phyloP scores from a whole-genome alignment of 257 asterid genomes.

The Solanum chiquidenum region DNA sequence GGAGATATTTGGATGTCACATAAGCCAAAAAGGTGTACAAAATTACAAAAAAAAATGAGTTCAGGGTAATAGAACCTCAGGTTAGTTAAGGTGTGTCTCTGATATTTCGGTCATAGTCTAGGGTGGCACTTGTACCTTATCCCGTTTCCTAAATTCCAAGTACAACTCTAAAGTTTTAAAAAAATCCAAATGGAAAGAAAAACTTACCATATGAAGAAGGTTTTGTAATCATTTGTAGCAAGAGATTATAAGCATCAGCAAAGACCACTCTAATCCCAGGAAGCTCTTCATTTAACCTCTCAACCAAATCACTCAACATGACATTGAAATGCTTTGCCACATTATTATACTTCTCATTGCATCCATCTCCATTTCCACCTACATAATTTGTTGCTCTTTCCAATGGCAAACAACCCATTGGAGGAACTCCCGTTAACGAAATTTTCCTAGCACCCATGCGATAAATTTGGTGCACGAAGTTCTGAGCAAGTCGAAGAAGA shows the following conservation, averaged over 20 bases:
- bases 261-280: constrained; percentile 42
- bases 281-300: constrained; percentile 47
- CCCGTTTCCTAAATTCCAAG: too few relatives aligned
- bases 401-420: constrained; percentile 88
- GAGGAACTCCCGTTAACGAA: constrained; percentile 63
- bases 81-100: too few relatives aligned
- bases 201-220: constrained; percentile 60
- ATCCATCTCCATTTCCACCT: constrained; percentile 52
- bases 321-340: constrained; percentile 52
- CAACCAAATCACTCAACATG: constrained; percentile 29
- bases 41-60: too few relatives aligned
- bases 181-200: background rate
- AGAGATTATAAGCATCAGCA: constrained; percentile 43
- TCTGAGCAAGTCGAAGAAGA: constrained; percentile 36
- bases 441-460: constrained; percentile 61
- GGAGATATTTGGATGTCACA: too few relatives aligned
- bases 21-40: too few relatives aligned
- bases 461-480: constrained; percentile 43
- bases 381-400: constrained; percentile 63
- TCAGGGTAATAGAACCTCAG: too few relatives aligned
- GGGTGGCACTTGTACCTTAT: too few relatives aligned
- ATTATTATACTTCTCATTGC: constrained; percentile 52
- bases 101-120: too few relatives aligned
- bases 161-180: too few relatives aligned
- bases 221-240: constrained; percentile 36